Conservation (phyloP, 495 filamentous ascomycete genomes). For the Polyplosphaeria fusca region DNA sequence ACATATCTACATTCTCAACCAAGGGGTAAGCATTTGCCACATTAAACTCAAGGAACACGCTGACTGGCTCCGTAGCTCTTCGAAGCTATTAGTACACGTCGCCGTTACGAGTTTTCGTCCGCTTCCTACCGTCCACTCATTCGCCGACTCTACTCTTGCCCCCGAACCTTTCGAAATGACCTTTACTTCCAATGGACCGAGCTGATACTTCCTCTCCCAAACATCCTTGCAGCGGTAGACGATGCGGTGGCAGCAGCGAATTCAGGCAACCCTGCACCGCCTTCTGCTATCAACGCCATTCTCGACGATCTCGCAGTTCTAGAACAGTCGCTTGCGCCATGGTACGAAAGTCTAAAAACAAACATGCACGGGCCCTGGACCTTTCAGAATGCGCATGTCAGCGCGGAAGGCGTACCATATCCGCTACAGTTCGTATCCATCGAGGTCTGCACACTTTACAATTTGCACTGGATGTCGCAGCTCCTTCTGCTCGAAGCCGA, state of each 20-base stretch:
- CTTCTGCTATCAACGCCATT: neutral
- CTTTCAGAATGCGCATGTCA: neutral
- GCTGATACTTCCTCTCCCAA: conserved; percentile 17
- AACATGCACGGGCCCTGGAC: conserved; percentile 11
- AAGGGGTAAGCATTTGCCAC: conserved; percentile 6
- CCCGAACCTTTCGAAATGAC: neutral
- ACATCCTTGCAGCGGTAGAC: conserved; percentile 13
- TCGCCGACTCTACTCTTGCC: conserved; percentile 7
- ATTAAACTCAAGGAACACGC: neutral
- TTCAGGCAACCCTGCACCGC: neutral
- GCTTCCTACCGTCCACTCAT: conserved; percentile 1
- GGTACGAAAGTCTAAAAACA: conserved; percentile 11
- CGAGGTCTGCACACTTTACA: conserved; percentile 21
- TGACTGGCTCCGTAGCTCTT: conserved; percentile 1
- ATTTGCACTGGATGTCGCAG: conserved; percentile 17
- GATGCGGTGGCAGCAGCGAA: neutral
- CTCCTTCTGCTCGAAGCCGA: conserved; percentile 18
- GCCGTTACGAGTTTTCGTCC: conserved; percentile 8
- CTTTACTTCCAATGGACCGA: conserved; percentile 25
- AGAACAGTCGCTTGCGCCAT: conserved; percentile 5
- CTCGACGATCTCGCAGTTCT: conserved; percentile 10
- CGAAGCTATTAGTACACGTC: conserved; percentile 10
- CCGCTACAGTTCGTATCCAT: conserved; percentile 24
- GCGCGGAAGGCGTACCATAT: conserved; percentile 6
- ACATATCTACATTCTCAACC: conserved; percentile 17